Conservation (phyloP, 495 filamentous ascomycete species). For the Neurospora sp. region DNA sequence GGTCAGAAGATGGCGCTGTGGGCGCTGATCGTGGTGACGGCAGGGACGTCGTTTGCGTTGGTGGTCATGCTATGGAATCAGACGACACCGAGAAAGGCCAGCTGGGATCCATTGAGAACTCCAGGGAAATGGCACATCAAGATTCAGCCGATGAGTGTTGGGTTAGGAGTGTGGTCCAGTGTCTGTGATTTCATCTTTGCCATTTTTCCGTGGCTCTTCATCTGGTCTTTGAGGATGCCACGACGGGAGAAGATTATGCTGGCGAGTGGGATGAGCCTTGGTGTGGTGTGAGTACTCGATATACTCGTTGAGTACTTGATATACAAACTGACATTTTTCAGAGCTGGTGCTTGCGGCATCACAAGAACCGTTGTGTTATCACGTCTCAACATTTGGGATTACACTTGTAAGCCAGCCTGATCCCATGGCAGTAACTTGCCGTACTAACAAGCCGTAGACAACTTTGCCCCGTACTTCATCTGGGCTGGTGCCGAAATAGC, state of each 20-base stretch:
- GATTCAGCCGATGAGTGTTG: conserved; percentile 29
- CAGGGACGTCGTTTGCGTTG: conserved; percentile 20
- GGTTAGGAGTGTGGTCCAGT: conserved; percentile 30
- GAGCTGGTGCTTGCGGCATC: conserved; percentile 31
- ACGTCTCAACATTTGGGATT: conserved; percentile 24
- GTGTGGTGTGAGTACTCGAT: conserved; percentile 26
- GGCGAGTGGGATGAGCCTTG: conserved; percentile 32
- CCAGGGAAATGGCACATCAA: conserved; percentile 27
- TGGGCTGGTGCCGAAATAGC: conserved; percentile 33
- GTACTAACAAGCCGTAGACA: conserved; percentile 8
- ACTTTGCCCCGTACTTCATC: conserved; percentile 30
- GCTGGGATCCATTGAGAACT: conserved; percentile 28
- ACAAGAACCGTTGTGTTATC: conserved; percentile 29
- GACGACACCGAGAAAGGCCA: conserved; percentile 23
- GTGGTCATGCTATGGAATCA: conserved; percentile 30
- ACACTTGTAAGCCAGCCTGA: conserved; percentile 20
- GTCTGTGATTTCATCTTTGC: conserved; percentile 36
- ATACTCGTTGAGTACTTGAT: conserved; percentile 3
- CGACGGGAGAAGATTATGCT: conserved; percentile 31
- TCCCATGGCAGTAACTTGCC: background rate
- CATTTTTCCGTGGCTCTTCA: conserved; percentile 35
- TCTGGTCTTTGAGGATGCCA: conserved; percentile 30
- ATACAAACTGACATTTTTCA: conserved; percentile 10
- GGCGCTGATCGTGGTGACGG: conserved; percentile 23
- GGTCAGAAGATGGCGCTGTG: conserved; percentile 27